Conservation (phyloP, 768 basidiomycete species). For the Candolleomyces aberdarensis region DNA sequence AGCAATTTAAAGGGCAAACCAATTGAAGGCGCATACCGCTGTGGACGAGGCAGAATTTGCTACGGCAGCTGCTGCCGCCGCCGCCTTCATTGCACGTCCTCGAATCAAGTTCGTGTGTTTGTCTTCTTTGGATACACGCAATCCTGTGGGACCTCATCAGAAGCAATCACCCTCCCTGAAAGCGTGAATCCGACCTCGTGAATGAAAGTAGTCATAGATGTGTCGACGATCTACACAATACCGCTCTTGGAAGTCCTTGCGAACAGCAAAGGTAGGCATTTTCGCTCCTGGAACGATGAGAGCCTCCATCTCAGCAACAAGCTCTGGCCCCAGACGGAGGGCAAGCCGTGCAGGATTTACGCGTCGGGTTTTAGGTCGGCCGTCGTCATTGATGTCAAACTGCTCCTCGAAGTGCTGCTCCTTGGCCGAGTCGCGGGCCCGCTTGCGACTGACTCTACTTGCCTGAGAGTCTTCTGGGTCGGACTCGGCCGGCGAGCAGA, state of each 20-base stretch:
- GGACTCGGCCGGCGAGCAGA: neutral
- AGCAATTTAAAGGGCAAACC: neutral
- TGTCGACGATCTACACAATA: conserved; percentile 70
- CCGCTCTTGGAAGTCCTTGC: conserved; percentile 68
- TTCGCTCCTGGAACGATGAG: conserved; percentile 67
- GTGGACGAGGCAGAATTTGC: neutral
- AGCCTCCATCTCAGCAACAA: conserved; percentile 72
- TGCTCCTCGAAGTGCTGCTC: conserved; percentile 7
- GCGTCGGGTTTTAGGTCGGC: conserved; percentile 43
- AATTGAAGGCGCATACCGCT: neutral
- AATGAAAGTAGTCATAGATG: conserved; percentile 79
- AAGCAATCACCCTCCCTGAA: neutral
- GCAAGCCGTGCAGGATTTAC: conserved; percentile 72
- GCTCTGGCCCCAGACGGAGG: conserved; percentile 59
- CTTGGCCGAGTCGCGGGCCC: conserved; percentile 39
- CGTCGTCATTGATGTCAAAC: conserved; percentile 25
- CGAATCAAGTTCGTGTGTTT: conserved; percentile 52
- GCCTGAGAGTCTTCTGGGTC: conserved; percentile 25
- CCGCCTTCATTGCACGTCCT: conserved; percentile 36
- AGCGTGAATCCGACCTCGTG: conserved; percentile 32
- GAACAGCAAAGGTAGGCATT: conserved; percentile 72
- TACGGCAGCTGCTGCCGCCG: conserved; percentile 1
- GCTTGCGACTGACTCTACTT: conserved; percentile 64
- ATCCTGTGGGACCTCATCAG: conserved; percentile 25
- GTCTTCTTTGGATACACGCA: conserved; percentile 65